phyloP scores from a whole-genome alignment of 257 asterid species.

The Catharanthus roseus region DNA sequence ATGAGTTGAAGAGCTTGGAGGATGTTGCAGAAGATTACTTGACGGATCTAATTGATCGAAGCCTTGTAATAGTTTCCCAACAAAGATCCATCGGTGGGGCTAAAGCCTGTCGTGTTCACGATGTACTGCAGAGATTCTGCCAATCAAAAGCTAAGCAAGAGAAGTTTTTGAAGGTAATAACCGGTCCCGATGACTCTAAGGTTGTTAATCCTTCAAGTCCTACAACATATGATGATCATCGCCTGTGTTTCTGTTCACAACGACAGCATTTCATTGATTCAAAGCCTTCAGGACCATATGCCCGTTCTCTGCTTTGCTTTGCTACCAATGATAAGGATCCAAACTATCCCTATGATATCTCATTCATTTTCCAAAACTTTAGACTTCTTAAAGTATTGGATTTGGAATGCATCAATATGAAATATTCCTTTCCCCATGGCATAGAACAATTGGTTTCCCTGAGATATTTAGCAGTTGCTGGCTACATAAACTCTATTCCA shows the following conservation, averaged over 20 bases:
- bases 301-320: background rate
- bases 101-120: slow-evolving; percentile 17
- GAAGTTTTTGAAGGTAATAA: background rate
- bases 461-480: background rate
- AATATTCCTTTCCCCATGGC: background rate
- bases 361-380: background rate
- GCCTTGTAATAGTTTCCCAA: background rate
- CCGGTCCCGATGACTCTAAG: background rate
- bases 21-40: background rate
- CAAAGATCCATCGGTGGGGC: slow-evolving; percentile 2
- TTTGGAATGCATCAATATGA: background rate
- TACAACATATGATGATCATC: background rate
- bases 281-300: background rate
- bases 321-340: background rate
- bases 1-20: background rate
- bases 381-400: background rate
- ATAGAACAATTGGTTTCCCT: background rate
- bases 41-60: background rate
- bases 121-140: slow-evolving; percentile 7
- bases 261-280: background rate
- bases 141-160: background rate
- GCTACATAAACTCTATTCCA: background rate
- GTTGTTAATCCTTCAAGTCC: background rate
- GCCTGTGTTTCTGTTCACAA: background rate
- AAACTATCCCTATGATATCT: background rate